Evolutionary conservation across 768 basidiomycete genomes (phyloP).

Genomic region (Auricularia auricula-judae): DNA sequence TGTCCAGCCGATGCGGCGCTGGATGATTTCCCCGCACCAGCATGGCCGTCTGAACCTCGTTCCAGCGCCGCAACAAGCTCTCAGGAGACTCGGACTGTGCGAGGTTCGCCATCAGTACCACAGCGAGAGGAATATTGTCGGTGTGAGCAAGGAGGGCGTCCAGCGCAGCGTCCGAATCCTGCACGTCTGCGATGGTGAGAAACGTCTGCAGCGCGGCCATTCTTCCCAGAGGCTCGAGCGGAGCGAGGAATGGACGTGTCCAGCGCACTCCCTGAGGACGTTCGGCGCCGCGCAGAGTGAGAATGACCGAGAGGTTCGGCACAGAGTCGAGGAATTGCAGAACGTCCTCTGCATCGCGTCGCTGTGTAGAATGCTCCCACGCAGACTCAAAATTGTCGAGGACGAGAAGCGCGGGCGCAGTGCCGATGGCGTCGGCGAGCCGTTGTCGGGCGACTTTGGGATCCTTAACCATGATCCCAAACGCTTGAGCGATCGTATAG

Average conservation of each 20-base stretch:
- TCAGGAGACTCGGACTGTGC: conserved; percentile 11
- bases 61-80: conserved; percentile 11
- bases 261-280: conserved; percentile 13
- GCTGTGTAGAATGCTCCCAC: conserved; percentile 11
- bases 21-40: conserved; percentile 6
- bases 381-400: conserved; percentile 16
- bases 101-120: conserved; percentile 14
- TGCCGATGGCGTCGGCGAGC: not conserved
- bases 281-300: conserved; percentile 16
- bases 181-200: conserved; percentile 12
- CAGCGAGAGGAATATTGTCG: conserved; percentile 14
- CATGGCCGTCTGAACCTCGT: conserved; percentile 11
- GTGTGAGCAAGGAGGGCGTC: conserved; percentile 10
- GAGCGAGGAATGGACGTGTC: conserved; percentile 13
- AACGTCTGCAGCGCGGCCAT: conserved; percentile 12
- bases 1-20: conserved; percentile 14
- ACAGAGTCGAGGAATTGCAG: conserved; percentile 8
- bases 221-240: conserved; percentile 10
- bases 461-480: not conserved
- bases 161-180: conserved; percentile 11
- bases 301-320: conserved; percentile 10
- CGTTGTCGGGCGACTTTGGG: not conserved
- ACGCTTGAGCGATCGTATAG: not conserved
- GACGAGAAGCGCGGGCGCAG: conserved; percentile 11
- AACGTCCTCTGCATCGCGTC: conserved; percentile 13